A percentile compares a stretch with the other conserved stretches of the same genome.
Evolutionary conservation across 495 filamentous ascomycete genomes (phyloP).

Genomic region (Daldinia vernicosa): DNA sequence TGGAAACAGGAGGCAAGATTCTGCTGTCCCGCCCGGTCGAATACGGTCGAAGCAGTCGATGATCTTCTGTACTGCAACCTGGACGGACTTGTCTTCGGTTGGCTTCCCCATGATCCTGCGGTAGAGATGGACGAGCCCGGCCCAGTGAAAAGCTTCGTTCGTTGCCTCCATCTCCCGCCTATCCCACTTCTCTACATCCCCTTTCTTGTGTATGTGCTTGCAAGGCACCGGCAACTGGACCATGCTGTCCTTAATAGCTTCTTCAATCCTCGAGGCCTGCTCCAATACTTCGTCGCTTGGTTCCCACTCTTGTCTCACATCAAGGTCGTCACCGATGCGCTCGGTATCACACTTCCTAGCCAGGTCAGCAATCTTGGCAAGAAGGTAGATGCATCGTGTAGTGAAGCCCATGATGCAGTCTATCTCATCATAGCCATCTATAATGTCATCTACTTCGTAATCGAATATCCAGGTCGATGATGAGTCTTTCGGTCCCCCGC

Average conservation of each 20-base stretch:
- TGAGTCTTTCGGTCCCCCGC: conserved; percentile 59
- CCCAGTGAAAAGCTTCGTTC: conserved; percentile 83
- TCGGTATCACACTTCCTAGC: conserved; percentile 74
- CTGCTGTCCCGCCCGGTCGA: conserved; percentile 71
- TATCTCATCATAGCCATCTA: conserved; percentile 69
- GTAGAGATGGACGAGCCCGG: conserved; percentile 79
- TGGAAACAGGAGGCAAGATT: conserved; percentile 81
- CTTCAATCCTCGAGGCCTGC: conserved; percentile 65
- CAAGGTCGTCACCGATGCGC: conserved; percentile 64
- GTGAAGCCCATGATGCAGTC: conserved; percentile 87
- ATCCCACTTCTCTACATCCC: conserved; percentile 61
- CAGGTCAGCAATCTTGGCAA: conserved; percentile 78
- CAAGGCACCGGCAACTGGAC: conserved; percentile 53
- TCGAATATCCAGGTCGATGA: conserved; percentile 53
- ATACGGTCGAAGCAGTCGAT: conserved; percentile 69
- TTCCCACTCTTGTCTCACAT: conserved; percentile 64
- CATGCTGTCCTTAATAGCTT: conserved; percentile 61
- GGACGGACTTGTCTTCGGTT: conserved; percentile 65
- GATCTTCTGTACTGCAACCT: conserved; percentile 70
- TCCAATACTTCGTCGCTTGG: conserved; percentile 63
- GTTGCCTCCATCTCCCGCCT: conserved; percentile 76
- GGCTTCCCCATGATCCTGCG: conserved; percentile 73
- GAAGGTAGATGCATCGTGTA: conserved; percentile 71
- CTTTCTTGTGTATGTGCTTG: conserved; percentile 57
- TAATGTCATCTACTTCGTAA: conserved; percentile 58